phyloP scores from a whole-genome alignment of 2,329 filamentous ascomycete species.

The Sarocladium oryzae region DNA sequence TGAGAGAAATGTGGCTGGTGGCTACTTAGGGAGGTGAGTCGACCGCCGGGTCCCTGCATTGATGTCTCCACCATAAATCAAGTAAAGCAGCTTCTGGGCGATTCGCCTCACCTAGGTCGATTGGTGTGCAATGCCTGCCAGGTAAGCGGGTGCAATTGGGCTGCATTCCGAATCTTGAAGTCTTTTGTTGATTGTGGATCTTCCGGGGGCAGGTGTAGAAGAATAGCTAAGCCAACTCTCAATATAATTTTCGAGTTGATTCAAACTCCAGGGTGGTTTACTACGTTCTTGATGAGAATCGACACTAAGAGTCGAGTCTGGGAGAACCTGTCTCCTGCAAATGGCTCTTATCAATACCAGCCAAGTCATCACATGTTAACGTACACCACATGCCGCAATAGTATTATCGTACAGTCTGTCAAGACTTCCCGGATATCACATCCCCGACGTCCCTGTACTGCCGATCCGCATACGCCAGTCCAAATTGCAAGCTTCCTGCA shows the following conservation, averaged over 20 bases:
- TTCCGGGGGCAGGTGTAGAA: not conserved
- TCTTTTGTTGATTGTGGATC: not conserved
- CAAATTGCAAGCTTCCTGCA: slow-evolving; percentile 27
- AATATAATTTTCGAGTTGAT: no score
- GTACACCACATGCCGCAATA: no score
- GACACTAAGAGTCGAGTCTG: no score
- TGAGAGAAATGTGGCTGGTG: not conserved
- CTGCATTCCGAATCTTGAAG: not conserved
- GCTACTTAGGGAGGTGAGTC: not conserved
- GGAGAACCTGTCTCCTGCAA: no score
- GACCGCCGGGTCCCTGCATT: slow-evolving; percentile 9
- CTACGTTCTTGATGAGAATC: no score
- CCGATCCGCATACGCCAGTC: slow-evolving; percentile 43
- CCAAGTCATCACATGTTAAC: no score
- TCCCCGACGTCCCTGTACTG: slow-evolving; percentile 38
- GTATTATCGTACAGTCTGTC: not conserved
- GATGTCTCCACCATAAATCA: not conserved
- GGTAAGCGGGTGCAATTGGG: no score
- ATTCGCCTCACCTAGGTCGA: not conserved
- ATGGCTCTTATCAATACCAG: no score
- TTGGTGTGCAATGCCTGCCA: no score
- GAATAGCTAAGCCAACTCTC: no score
- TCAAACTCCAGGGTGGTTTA: no score
- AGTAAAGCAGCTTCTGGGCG: not conserved
- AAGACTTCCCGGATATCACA: slow-evolving; percentile 18